A percentile compares a stretch with the other conserved stretches of the same genome.
Conservation (phyloP, 2,329 filamentous ascomycete species). For the Basipetospora chlamydospora region DNA sequence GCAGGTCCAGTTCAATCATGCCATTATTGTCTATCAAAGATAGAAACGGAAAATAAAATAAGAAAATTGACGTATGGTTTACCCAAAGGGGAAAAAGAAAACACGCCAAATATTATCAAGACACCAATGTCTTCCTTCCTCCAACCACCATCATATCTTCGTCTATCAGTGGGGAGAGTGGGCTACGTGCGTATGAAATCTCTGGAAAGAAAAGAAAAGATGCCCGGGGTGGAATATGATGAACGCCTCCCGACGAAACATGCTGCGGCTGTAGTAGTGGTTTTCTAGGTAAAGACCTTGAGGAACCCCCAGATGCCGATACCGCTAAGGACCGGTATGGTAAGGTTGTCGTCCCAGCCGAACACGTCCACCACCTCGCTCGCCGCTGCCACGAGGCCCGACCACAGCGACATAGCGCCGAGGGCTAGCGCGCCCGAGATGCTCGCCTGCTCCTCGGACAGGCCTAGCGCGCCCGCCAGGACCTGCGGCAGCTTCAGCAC, state of each 20-base stretch:
- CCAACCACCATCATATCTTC: slow-evolving; percentile 1
- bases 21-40: too few species aligned
- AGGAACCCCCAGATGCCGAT: slow-evolving; percentile 84
- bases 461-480: slow-evolving; percentile 44
- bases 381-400: slow-evolving; percentile 74
- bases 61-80: too few species aligned
- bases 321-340: slow-evolving; percentile 84
- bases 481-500: slow-evolving; percentile 52
- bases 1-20: too few species aligned
- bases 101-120: too few species aligned
- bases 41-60: too few species aligned
- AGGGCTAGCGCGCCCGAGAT: slow-evolving; percentile 61
- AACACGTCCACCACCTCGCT: slow-evolving; percentile 88
- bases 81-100: not conserved
- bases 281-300: slow-evolving; percentile 57
- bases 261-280: too few species aligned
- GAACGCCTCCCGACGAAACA: too few species aligned
- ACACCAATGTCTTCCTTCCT: slow-evolving; percentile 2
- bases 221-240: too few species aligned
- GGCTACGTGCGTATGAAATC: too few species aligned
- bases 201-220: too few species aligned
- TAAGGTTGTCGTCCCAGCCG: slow-evolving; percentile 94
- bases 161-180: not conserved
- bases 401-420: slow-evolving; percentile 68
- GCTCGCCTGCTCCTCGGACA: slow-evolving; percentile 41